Evolutionary conservation across 805 yeast genomes (phyloP), one percentile per base, ranked within the genome.

Genomic region (Diddensiella caesifluorescens): DNA sequence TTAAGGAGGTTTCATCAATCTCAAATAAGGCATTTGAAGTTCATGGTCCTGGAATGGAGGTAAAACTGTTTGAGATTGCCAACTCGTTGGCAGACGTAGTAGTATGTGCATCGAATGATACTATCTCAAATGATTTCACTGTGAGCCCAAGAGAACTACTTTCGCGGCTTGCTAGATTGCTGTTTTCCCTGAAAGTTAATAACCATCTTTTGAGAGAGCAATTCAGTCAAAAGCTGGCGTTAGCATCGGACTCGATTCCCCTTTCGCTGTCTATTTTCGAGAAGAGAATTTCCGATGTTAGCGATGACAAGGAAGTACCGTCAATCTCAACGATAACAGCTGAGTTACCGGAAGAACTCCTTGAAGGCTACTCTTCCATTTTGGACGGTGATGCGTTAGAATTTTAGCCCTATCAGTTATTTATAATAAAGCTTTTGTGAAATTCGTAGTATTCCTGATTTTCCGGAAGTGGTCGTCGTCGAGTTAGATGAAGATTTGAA

Each of bases 11-110:
- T 5, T n/a, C 38, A 7, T 13, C 29, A 16, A 40, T 44, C 6
- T 29, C 44, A 7, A 19, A 38, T n/a, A 19, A 35, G 13, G 40
- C 42, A 7, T 44, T 44, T 41, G 48, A 44, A 27, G 45, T 40
- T 2, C 48, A 44, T 25, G 48, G 48, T 10, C 48, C 48, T 2
- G 48, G 48, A 4, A 44, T 44, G 44, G 48, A 44, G 37, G 39
- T 37, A 28, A 44, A 44, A 30, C 28, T 44, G 28, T 40, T 31
- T 18, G 46, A 43, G 31, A 38, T 43, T 9, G 42, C 42, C 7
- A 43, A 38, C 22, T 29, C 41, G n/a, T 29, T 43, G 13, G 42
- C 42, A 2, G 46, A 43, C 22, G 38, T 38, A 22, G 42, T 43
- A 16, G 20, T 43, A 4, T 41, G 30, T 19, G 28, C 21, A 30